phyloP scores from a whole-genome alignment of 1,284 basidiomycete species.

The Coniophora puteana region DNA sequence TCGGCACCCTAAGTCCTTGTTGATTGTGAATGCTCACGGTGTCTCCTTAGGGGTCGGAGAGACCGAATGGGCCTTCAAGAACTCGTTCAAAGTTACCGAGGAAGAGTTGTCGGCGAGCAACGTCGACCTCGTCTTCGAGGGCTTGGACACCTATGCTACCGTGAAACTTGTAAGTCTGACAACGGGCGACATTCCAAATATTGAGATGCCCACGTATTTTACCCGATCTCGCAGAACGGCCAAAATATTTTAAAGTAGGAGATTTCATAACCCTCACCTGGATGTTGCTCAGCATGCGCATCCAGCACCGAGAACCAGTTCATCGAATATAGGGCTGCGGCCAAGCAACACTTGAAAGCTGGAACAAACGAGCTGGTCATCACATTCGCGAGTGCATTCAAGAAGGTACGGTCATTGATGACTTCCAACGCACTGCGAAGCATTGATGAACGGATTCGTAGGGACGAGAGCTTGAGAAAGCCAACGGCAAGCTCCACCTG shows the following conservation, averaged over 20 bases:
- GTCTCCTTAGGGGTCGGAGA: conserved; percentile 76
- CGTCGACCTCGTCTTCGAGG: conserved; percentile 80
- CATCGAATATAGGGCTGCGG: conserved; percentile 58
- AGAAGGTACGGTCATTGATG: conserved; percentile 44
- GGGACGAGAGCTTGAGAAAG: conserved; percentile 65
- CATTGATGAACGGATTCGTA: too few relatives aligned
- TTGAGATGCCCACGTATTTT: not conserved
- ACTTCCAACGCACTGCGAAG: conserved; percentile 3
- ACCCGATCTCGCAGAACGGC: conserved; percentile 55
- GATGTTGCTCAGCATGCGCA: conserved; percentile 2
- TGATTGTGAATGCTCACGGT: conserved; percentile 12
- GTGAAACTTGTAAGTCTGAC: conserved; percentile 55
- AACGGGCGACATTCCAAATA: not conserved
- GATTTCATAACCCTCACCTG: conserved; percentile 3
- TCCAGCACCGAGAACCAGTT: conserved; percentile 76
- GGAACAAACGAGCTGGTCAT: conserved; percentile 70
- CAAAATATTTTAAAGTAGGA: conserved; percentile 57
- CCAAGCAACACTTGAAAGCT: conserved; percentile 48
- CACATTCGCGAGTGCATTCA: conserved; percentile 73
- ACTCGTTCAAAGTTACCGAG: conserved; percentile 52
- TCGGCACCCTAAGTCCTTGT: not conserved
- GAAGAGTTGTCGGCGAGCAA: conserved; percentile 44
- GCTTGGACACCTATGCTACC: conserved; percentile 81
- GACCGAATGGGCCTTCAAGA: conserved; percentile 81
- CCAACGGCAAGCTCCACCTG: conserved; percentile 53